A percentile compares a stretch with the other conserved stretches of the same genome.
Conservation (phyloP, 2,329 filamentous ascomycete species). For the Aspergillus intermedius region DNA sequence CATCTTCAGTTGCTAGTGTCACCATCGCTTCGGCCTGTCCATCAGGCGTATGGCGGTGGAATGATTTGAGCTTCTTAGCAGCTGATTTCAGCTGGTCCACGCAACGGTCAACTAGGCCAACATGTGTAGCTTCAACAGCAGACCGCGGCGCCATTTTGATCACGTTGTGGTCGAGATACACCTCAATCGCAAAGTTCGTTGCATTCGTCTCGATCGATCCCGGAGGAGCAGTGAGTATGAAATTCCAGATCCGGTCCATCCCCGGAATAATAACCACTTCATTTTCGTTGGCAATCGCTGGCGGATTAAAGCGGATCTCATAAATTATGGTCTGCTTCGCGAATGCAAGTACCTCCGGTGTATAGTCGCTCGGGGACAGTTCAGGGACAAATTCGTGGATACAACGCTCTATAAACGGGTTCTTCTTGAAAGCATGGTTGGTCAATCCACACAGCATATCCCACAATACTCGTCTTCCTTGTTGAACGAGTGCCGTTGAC, state of each 20-base stretch:
- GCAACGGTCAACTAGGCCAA: conserved; percentile 66
- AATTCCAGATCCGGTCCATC: conserved; percentile 72
- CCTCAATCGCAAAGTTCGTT: conserved; percentile 63
- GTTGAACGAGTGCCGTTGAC: conserved; percentile 50
- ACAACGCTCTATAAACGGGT: conserved; percentile 39
- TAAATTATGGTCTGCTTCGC: conserved; percentile 38
- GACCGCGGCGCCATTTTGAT: conserved; percentile 38
- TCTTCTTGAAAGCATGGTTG: conserved; percentile 23
- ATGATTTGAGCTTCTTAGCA: conserved; percentile 51
- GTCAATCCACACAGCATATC: conserved; percentile 49
- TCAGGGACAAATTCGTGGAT: conserved; percentile 37
- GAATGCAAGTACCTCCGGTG: conserved; percentile 35
- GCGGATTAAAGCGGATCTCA: conserved; percentile 52
- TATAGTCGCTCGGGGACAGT: conserved; percentile 34
- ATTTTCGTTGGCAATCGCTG: conserved; percentile 38
- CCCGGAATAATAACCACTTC: conserved; percentile 43
- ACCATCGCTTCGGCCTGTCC: conserved; percentile 51
- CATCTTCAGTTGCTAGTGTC: conserved; percentile 43
- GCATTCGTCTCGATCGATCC: conserved; percentile 61
- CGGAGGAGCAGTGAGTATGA: conserved; percentile 64
- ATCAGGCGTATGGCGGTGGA: conserved; percentile 37
- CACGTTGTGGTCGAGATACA: conserved; percentile 57
- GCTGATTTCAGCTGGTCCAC: conserved; percentile 62
- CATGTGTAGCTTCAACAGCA: conserved; percentile 55
- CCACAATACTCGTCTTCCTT: conserved; percentile 65